Conservation (phyloP, 1,139 yeast genomes). For the Suhomyces coccinellae region DNA sequence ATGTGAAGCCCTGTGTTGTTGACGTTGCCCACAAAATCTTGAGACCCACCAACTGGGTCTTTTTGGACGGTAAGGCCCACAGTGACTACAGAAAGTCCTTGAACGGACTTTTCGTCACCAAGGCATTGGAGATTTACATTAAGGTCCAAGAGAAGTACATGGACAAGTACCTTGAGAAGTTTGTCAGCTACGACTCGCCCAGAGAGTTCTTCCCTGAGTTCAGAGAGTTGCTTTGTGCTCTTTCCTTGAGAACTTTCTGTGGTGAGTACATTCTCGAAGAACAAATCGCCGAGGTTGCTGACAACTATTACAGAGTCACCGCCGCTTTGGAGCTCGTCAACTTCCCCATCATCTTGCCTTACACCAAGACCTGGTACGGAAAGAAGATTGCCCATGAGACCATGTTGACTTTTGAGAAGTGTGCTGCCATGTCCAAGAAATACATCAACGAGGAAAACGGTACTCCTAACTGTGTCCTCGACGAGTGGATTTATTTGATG, state of each 20-base stretch:
- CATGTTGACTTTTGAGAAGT: slow-evolving; percentile 83
- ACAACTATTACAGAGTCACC: slow-evolving; percentile 85
- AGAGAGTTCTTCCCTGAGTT: slow-evolving; percentile 84
- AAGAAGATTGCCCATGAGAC: slow-evolving; percentile 89
- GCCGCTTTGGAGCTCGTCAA: slow-evolving; percentile 96
- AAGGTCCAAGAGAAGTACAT: slow-evolving; percentile 83
- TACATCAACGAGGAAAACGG: slow-evolving; percentile 75
- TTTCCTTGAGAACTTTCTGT: slow-evolving; percentile 89
- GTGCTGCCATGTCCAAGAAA: slow-evolving; percentile 84
- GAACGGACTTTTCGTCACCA: slow-evolving; percentile 83
- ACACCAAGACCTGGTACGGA: slow-evolving; percentile 97
- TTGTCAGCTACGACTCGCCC: slow-evolving; percentile 61
- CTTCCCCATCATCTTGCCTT: slow-evolving; percentile 94
- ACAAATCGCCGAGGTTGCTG: slow-evolving; percentile 84
- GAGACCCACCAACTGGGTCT: slow-evolving; percentile 97
- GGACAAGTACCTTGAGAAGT: slow-evolving; percentile 74
- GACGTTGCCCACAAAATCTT: slow-evolving; percentile 92
- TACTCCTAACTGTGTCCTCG: slow-evolving; percentile 84
- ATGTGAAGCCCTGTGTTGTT: slow-evolving; percentile 95
- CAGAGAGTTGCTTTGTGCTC: slow-evolving; percentile 94
- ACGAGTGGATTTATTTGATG: slow-evolving; percentile 90
- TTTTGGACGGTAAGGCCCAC: slow-evolving; percentile 93
- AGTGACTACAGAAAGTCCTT: slow-evolving; percentile 88
- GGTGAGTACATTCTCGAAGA: slow-evolving; percentile 92
- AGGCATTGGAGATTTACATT: slow-evolving; percentile 79